A percentile compares a stretch with the other conserved stretches of the same genome.
Conservation (phyloP, 495 filamentous ascomycete species). For the Aspergillus heteromorphus region DNA sequence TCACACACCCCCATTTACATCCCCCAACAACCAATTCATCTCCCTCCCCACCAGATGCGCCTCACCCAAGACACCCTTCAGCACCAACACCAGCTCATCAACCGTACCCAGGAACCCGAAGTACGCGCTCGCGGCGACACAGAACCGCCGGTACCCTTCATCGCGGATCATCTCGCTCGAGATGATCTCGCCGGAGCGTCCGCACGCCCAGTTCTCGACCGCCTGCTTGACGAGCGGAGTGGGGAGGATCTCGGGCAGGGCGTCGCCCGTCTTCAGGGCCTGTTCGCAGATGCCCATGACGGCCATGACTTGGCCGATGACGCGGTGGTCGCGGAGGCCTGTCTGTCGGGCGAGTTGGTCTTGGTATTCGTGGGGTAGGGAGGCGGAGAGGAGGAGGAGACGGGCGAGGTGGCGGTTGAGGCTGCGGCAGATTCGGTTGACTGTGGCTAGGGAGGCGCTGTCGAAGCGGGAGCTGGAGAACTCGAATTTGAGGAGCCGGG, state of each 20-base stretch:
- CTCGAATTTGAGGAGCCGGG: conserved; percentile 31
- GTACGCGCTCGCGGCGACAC: conserved; percentile 35
- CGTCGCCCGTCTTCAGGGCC: conserved; percentile 36
- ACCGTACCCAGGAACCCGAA: conserved; percentile 30
- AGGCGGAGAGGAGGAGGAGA: conserved; percentile 29
- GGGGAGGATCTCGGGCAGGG: conserved; percentile 37
- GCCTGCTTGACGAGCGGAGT: conserved; percentile 34
- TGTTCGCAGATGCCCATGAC: conserved; percentile 37
- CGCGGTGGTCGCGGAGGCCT: conserved; percentile 34
- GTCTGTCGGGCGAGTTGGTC: conserved; percentile 20
- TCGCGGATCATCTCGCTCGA: conserved; percentile 28
- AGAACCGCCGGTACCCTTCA: conserved; percentile 36
- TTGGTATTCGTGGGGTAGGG: conserved; percentile 29
- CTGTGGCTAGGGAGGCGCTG: conserved; percentile 26
- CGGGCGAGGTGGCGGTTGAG: conserved; percentile 33
- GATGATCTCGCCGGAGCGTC: conserved; percentile 9
- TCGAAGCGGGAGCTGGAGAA: conserved; percentile 41
- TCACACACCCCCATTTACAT: neutral
- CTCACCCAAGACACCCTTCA: conserved; percentile 39
- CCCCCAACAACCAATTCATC: neutral
- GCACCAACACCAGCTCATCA: conserved; percentile 38
- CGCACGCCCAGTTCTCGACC: conserved; percentile 24
- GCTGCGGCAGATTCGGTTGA: conserved; percentile 31
- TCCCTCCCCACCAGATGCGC: conserved; percentile 30
- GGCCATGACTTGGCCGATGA: conserved; percentile 39